phyloP scores from a whole-genome alignment of 1,139 yeast species.

The Blastobotrys indianensis region DNA sequence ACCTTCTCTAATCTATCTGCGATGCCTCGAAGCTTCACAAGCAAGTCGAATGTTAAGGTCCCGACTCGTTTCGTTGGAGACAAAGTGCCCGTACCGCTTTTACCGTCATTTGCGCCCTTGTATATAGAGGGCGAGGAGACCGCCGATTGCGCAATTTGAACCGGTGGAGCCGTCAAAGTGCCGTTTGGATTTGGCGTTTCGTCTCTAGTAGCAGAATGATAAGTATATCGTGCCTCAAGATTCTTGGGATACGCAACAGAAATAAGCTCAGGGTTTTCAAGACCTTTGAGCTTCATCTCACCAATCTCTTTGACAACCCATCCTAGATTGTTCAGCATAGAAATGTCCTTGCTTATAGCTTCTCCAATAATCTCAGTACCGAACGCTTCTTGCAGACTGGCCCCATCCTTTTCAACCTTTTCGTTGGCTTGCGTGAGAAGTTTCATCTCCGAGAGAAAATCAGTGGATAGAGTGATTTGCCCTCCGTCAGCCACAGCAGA shows the following conservation, averaged over 20 bases:
- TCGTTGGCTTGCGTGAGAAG: constrained; percentile 52
- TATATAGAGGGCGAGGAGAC: background rate
- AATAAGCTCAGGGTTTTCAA: constrained; percentile 87
- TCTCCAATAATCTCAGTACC: constrained; percentile 55
- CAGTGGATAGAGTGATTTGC: constrained; percentile 83
- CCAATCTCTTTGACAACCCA: constrained; percentile 70
- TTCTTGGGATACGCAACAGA: constrained; percentile 71
- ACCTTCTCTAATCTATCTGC: constrained; percentile 47
- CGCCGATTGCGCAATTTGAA: background rate
- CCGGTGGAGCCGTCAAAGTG: constrained; percentile 1
- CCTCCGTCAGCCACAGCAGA: constrained; percentile 97
- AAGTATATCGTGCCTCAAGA: constrained; percentile 52
- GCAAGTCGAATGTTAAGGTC: constrained; percentile 31
- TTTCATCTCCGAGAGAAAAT: constrained; percentile 67
- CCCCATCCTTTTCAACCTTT: constrained; percentile 37
- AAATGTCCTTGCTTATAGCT: constrained; percentile 61
- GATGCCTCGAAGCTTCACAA: constrained; percentile 42
- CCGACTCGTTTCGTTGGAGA: constrained; percentile 16
- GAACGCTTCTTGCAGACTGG: constrained; percentile 50
- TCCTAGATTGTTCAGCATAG: constrained; percentile 62
- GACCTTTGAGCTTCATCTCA: constrained; percentile 84
- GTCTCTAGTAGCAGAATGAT: constrained; percentile 33
- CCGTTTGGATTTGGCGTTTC: constrained; percentile 6
- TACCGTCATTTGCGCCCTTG: background rate
- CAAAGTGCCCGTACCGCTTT: background rate